phyloP scores from a whole-genome alignment of 2,329 filamentous ascomycete genomes.

The Dryadomyces sulphureus region DNA sequence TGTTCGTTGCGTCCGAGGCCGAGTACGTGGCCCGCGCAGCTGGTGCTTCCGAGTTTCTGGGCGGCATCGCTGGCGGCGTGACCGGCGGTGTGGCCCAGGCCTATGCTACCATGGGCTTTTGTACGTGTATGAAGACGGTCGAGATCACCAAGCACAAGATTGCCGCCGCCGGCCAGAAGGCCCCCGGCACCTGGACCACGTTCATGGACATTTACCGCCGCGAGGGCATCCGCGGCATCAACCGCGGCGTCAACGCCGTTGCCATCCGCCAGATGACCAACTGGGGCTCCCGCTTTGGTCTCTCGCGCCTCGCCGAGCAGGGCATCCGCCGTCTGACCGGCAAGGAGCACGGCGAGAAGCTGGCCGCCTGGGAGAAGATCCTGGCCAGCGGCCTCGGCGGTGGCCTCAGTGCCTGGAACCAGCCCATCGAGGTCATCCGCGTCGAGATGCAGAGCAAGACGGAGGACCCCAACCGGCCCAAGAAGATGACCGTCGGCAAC shows the following conservation, averaged over 20 bases:
- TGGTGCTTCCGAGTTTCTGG: slow-evolving; percentile 74
- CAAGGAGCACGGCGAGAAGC: slow-evolving; percentile 69
- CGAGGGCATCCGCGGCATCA: slow-evolving; percentile 91
- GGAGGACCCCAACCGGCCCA: slow-evolving; percentile 90
- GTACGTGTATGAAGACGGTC: slow-evolving; percentile 99
- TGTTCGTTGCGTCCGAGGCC: slow-evolving; percentile 97
- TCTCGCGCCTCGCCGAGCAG: slow-evolving; percentile 80
- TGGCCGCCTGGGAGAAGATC: slow-evolving; percentile 75
- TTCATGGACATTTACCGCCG: slow-evolving; percentile 95
- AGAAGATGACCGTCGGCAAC: slow-evolving; percentile 96
- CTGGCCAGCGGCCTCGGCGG: slow-evolving; percentile 74
- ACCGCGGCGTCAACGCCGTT: slow-evolving; percentile 96
- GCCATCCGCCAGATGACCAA: slow-evolving; percentile 99
- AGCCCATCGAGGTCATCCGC: slow-evolving; percentile 98
- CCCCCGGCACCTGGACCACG: slow-evolving; percentile 80
- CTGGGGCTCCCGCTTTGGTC: slow-evolving; percentile 93
- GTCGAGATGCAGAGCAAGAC: slow-evolving; percentile 99
- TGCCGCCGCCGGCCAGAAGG: slow-evolving; percentile 66
- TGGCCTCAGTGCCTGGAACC: slow-evolving; percentile 95
- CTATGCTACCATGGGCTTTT: slow-evolving; percentile 99
- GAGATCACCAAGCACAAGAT: slow-evolving; percentile 99
- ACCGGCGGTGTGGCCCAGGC: slow-evolving; percentile 91
- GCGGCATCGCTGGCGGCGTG: slow-evolving; percentile 84
- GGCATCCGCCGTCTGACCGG: slow-evolving; percentile 65
- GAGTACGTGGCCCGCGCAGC: slow-evolving; percentile 81